Evolutionary conservation across 1,284 basidiomycete genomes (phyloP).

Genomic region (Megacollybia platyphylla): DNA sequence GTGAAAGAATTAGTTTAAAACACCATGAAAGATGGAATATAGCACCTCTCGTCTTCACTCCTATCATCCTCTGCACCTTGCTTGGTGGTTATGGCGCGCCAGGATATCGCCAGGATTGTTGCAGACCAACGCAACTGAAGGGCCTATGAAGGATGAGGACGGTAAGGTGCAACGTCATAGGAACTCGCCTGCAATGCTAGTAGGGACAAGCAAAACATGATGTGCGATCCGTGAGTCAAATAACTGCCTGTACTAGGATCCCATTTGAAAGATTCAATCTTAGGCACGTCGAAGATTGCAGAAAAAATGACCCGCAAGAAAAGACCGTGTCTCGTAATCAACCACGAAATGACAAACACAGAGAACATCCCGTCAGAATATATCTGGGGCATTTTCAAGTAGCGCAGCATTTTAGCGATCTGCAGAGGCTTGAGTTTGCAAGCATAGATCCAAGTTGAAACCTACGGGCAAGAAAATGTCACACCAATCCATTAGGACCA

Average conservation of each 20-base stretch:
- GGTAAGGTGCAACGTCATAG: conserved; percentile 7
- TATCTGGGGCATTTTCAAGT: conserved; percentile 52
- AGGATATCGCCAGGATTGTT: conserved; percentile 77
- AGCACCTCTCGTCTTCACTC: conserved; percentile 72
- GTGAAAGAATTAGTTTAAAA: background rate
- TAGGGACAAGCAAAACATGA: conserved; percentile 46
- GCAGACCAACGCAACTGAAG: conserved; percentile 79
- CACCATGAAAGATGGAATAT: background rate
- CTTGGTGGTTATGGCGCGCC: conserved; percentile 62
- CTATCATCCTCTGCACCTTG: conserved; percentile 74
- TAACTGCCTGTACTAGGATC: conserved; percentile 46
- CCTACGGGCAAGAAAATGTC: conserved; percentile 87
- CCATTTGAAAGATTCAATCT: conserved; percentile 43
- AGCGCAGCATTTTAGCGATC: conserved; percentile 91
- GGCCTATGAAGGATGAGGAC: conserved; percentile 25
- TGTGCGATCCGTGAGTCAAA: conserved; percentile 31
- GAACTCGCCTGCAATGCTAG: conserved; percentile 45
- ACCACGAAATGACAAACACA: conserved; percentile 81
- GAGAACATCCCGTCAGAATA: conserved; percentile 73
- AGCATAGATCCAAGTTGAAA: conserved; percentile 11
- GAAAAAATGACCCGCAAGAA: conserved; percentile 64
- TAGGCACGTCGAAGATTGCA: conserved; percentile 34
- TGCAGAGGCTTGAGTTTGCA: conserved; percentile 15
- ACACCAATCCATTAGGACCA: conserved; percentile 88
- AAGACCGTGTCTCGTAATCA: conserved; percentile 74